Base-by-base conservation (phyloP, 768 basidiomycete species). In the Mycena venus region DNA sequence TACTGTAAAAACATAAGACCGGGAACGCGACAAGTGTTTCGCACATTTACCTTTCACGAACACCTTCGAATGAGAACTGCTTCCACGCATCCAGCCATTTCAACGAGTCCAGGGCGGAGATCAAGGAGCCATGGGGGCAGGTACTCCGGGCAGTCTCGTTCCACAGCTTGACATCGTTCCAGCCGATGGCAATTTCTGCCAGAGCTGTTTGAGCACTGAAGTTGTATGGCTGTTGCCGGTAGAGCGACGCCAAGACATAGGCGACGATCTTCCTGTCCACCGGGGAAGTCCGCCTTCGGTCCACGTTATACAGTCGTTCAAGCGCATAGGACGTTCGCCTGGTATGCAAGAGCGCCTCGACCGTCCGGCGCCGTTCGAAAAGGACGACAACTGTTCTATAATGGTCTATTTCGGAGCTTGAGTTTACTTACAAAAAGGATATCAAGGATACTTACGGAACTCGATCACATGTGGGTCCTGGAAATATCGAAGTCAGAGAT, bases 401-500 rank as follows among this genome's bases (percentile, higher is more conserved):
- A 49, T 70, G 32, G 55, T 77, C 75, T 77, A 44, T 31, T 32
- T 5, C 64, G 58, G 25, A 55, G 47, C 58, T 23, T 69, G 59
- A 61, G 69, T 32, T 23, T 15, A 14, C 31, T 42, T 27, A 5
- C n/a, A 9, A 65, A 60, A 23, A 32, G 40, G 9, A 32, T 32
- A 49, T 63, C 36, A 27, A 25, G 1, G 23, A 21, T 25, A 74
- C 75, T 70, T 47, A 77, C 75, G 75, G 40, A 77, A 77, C 59
- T 77, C 75, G 60, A 77, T 74, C 44, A 74, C 75, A 61, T 74
- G 75, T 53, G 75, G 69, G 60, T 74, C 66, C 71, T 77, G 6
- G 4, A 51, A 29, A 29, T 11, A 56, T 66, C 4, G 12, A 42
- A n/a, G 73, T 70, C 44, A 74, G 68, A 29, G n/a, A 9, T 62